Evolutionary conservation across 371 early-diverging fungal genomes (phyloP), one percentile per base, ranked within the genome.

Genomic region (Haplosporangium sp.): DNA sequence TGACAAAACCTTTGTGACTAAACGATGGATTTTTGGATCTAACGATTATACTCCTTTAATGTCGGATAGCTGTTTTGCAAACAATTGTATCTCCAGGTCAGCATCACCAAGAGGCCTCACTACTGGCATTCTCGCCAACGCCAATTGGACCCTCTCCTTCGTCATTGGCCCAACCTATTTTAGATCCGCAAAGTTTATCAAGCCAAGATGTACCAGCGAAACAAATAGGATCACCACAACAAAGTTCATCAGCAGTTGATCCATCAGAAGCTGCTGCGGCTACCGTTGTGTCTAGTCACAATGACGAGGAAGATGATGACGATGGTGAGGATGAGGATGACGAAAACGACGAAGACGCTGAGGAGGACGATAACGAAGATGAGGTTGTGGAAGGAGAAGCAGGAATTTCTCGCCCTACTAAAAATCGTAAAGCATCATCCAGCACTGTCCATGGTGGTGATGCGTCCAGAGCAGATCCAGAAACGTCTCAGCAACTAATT

Each of bases 251-350:
- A 40, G 67, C 70, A 39, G 65, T 72, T 68, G 74, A 81, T 39
- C 71, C 74, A 0, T 72, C 81, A 59, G 52, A 71, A 71, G 9
- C 61, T 68, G 61, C 72, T 0, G 68, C 27, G 27, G 27, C 74
- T 8, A 47, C 55, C 7, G 60, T 66, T 37, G 38, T 58, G 3
- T 27, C 77, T 65, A n/a, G 42, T 34, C 39, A 61, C 9, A 60
- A 74, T 34, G 67, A 71, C n/a, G 81, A 74, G 3, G 81, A 81
- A 27, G 81, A 81, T 7, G 81, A 81, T 4, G 81, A 81, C 19
- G 69, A 55, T 0, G 78, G 72, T 4, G 79, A 62, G n/a, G 61
- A 61, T 19, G 61, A 61, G 5, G 79, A 72, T 3, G 77, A 72
- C 17, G 69, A 77, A 4, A 74, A 74, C 10, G 67, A 78, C 13